Base-by-base conservation (phyloP, 805 yeast genomes). In the Hanseniaspora guilliermondii region DNA sequence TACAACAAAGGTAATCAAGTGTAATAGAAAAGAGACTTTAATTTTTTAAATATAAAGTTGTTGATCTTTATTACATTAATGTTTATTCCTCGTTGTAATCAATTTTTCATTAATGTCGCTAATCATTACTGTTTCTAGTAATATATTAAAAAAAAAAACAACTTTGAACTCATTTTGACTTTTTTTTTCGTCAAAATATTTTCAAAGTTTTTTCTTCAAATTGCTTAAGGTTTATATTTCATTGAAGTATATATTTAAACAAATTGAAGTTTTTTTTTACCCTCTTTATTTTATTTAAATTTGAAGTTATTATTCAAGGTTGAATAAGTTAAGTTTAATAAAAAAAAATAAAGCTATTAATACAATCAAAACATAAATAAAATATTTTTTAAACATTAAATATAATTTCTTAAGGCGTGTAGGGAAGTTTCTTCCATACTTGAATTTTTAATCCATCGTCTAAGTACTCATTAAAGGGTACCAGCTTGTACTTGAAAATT, bases 401-500 rank as follows among this genome's bases (percentile, higher is more conserved):
- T 30, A n/a, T 4, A 12, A 5, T n/a, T 6, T 16, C 2, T 11
- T 12, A 30, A 19, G 48, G 11, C 19, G 9, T n/a, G 33, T 24
- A 42, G 16, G 49, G 46, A 9, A 58, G 55, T 49, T 75, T 78
- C 12, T 64, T 68, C 88, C 88, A 83, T 58, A 67, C 64, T 58
- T 78, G 80, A 1, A 81, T 70, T 5, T 69, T 69, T 50, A 82
- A 64, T 0, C 88, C 88, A 64, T 83, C 88, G 2, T 73, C 71
- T 49, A 78, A 67, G 22, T 62, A 65, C 4, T 66, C 60, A 2
- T 70, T 72, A 48, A 68, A 73, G 9, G 72, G 70, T 6, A 68
- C 66, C 27, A 83, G 62, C 5, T 64, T 65, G 60, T 83, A 83
- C 0, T 68, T 66, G 6, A 75, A 71, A 0, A 71, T 9, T 57